phyloP scores from a whole-genome alignment of 331 rosid genomes.

The Arachis monticola region DNA sequence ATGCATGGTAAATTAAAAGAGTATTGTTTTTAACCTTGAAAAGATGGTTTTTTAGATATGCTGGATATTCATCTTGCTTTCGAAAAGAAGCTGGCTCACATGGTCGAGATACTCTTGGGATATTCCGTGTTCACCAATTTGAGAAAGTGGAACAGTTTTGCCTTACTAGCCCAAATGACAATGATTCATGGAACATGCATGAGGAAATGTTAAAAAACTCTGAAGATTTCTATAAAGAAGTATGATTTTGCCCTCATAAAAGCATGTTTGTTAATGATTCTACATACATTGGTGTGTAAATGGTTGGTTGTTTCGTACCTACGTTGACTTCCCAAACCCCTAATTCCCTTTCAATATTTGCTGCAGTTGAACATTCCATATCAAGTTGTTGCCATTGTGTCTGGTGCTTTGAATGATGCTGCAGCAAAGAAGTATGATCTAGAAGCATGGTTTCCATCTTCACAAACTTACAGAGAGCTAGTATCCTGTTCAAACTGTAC shows the following conservation, averaged over 20 bases:
- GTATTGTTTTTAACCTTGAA: slow-evolving; percentile 9
- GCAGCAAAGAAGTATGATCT: slow-evolving; percentile 97
- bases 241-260: slow-evolving; percentile 31
- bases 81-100: slow-evolving; percentile 99
- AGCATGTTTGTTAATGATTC: neutral
- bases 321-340: neutral
- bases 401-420: slow-evolving; percentile 98
- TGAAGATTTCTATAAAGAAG: slow-evolving; percentile 81
- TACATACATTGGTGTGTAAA: too few species aligned
- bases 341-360: neutral
- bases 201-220: slow-evolving; percentile 95
- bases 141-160: slow-evolving; percentile 97
- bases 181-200: slow-evolving; percentile 91
- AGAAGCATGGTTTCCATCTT: slow-evolving; percentile 97
- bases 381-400: slow-evolving; percentile 85
- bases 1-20: neutral
- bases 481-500: slow-evolving; percentile 98
- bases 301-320: too few species aligned
- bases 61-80: slow-evolving; percentile 95
- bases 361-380: slow-evolving; percentile 83
- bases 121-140: slow-evolving; percentile 95
- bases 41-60: slow-evolving; percentile 59
- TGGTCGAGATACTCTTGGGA: slow-evolving; percentile 95
- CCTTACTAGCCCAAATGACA: slow-evolving; percentile 74
- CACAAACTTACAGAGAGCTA: slow-evolving; percentile 81